phyloP scores from a whole-genome alignment of 495 filamentous ascomycete genomes.

The Aspergillus hancockii region DNA sequence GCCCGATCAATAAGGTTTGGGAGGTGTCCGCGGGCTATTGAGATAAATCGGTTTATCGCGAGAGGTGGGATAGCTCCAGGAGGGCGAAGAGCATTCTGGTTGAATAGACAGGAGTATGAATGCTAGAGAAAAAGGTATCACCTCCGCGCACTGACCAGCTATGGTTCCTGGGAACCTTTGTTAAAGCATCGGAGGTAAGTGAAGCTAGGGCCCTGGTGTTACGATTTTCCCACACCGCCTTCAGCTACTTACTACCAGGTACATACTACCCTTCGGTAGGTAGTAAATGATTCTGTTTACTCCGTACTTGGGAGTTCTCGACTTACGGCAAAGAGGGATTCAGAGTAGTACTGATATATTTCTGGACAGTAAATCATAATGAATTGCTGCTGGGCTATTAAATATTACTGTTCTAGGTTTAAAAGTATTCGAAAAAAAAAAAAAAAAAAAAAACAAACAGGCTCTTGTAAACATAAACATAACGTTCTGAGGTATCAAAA shows the following conservation, averaged over 20 bases:
- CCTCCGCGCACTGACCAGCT: background rate
- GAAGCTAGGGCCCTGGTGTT: background rate
- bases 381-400: background rate
- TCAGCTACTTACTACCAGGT: background rate
- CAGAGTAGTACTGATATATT: background rate
- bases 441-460: background rate
- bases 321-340: background rate
- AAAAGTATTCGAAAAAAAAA: background rate
- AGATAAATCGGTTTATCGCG: slow-evolving; percentile 5
- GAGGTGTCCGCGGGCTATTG: background rate
- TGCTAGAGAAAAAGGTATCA: background rate
- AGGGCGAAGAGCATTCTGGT: slow-evolving; percentile 13
- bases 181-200: background rate
- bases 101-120: background rate
- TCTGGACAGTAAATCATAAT: background rate
- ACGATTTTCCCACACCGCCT: slow-evolving; percentile 2
- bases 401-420: slow-evolving; percentile 6
- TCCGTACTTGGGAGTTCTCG: too few species aligned
- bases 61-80: background rate
- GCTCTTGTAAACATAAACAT: slow-evolving; percentile 6
- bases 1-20: background rate
- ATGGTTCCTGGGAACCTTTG: background rate
- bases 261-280: too few species aligned
- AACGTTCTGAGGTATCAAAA: slow-evolving; percentile 16
- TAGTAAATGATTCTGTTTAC: too few species aligned